Base-by-base conservation (phyloP, 2,329 filamentous ascomycete species). In the Cladosporium sp. region DNA sequence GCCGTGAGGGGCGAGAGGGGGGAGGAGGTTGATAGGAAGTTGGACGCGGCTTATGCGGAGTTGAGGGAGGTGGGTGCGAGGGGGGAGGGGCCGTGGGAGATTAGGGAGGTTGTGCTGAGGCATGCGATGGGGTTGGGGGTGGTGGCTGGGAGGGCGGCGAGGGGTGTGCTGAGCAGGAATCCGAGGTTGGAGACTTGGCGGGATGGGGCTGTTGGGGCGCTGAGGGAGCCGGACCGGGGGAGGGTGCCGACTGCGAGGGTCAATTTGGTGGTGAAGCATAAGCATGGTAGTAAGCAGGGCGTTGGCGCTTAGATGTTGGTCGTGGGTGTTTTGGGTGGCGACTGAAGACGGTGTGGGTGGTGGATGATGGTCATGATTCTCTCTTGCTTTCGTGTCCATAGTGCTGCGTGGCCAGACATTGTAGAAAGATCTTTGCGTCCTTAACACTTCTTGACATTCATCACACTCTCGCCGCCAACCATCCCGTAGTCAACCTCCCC, bases 401-500 rank as follows among this genome's bases (percentile, higher is more conserved):
- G n/a, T n/a, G n/a, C n/a, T n/a, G n/a, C n/a, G n/a, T n/a, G n/a
- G n/a, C n/a, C n/a, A n/a, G n/a, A n/a, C n/a, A n/a, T n/a, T n/a
- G n/a, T n/a, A n/a, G n/a, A n/a, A n/a, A n/a, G n/a, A n/a, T n/a
- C n/a, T n/a, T n/a, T n/a, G n/a, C n/a, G n/a, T n/a, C n/a, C n/a
- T n/a, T n/a, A n/a, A n/a, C n/a, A n/a, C n/a, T n/a, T 27, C 22
- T 27, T 9, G 9, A 27, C 19, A 6, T 4, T 41, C 38, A 48
- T 3, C 37, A n/a, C n/a, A n/a, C 45, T 20, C 37, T 48, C 27
- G 45, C 45, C 20, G 45, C 18, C 41, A 70, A 72, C 76, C 86
- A 92, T 8, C 91, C 91, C 6, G 93, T 99, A 39, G 85, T 89
- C 64, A 99, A 73, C 60, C 84, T 91, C 0, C 93, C 93, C 61